These are phyloP conservation scores for Termitomyces sp. DNA, from an alignment of 768 basidiomycete species.

Conservation along the genomic window DNA sequence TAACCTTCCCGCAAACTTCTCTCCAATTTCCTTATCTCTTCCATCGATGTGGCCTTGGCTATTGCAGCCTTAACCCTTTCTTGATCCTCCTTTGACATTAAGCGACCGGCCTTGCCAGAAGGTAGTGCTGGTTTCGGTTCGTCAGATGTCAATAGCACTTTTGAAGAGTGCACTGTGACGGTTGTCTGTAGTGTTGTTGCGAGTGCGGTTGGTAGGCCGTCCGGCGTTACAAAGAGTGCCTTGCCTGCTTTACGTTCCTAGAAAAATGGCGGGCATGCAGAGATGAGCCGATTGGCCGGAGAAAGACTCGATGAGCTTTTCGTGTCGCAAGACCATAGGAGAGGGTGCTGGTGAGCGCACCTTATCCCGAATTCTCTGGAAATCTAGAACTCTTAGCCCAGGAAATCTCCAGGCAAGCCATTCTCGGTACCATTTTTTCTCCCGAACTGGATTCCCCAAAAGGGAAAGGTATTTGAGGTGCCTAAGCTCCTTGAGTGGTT, in stretches of 20 bases:
- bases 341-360: conserved; percentile 53
- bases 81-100: conserved; percentile 90
- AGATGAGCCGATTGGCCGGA: not conserved
- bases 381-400: conserved; percentile 88
- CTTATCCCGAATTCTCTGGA: conserved; percentile 92
- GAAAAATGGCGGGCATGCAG: conserved; percentile 15
- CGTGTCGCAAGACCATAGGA: conserved; percentile 20
- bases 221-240: conserved; percentile 75
- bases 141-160: conserved; percentile 60
- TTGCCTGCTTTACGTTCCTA: conserved; percentile 79
- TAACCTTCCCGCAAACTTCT: conserved; percentile 81
- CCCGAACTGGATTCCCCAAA: conserved; percentile 78
- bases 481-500: conserved; percentile 73
- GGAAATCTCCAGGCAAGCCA: conserved; percentile 91
- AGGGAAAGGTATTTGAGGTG: conserved; percentile 72
- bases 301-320: conserved; percentile 17
- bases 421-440: conserved; percentile 95
- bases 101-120: conserved; percentile 69
- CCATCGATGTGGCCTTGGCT: conserved; percentile 84
- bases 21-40: conserved; percentile 82
- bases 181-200: conserved; percentile 75
- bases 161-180: conserved; percentile 62
- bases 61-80: conserved; percentile 85
- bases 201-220: conserved; percentile 72
- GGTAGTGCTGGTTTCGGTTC: conserved; percentile 63